Evolutionary conservation across 768 basidiomycete species (phyloP).

Genomic region (Xerocomellus amylosporus): DNA sequence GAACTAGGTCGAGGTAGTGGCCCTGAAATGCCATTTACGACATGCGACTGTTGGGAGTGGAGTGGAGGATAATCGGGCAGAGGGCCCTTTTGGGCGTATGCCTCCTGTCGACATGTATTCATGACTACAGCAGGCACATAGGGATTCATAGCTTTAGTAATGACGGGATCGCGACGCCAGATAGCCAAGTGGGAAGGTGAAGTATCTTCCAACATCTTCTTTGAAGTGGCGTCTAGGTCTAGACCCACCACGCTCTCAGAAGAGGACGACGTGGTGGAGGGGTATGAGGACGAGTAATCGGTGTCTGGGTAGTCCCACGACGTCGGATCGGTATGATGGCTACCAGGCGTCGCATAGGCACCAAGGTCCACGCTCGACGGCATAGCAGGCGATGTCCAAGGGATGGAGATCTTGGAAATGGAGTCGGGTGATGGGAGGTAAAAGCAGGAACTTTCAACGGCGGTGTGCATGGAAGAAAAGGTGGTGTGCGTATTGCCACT

Average conservation of each 20-base stretch:
- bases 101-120: conserved; percentile 29
- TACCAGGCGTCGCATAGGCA: conserved; percentile 41
- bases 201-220: conserved; percentile 30
- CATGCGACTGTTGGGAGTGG: conserved; percentile 12
- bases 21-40: conserved; percentile 6
- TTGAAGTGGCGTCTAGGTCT: conserved; percentile 32
- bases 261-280: conserved; percentile 41
- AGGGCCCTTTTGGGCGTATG: conserved; percentile 7
- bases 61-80: conserved; percentile 13
- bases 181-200: conserved; percentile 31
- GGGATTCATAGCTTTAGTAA: conserved; percentile 25
- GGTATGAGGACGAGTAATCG: conserved; percentile 48
- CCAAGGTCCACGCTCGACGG: conserved; percentile 40
- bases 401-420: conserved; percentile 35
- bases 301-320: conserved; percentile 47
- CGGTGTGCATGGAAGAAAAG: conserved; percentile 71
- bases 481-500: conserved; percentile 45
- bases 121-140: conserved; percentile 26
- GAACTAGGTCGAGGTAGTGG: conserved; percentile 26
- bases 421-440: conserved; percentile 48
- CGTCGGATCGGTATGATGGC: conserved; percentile 49
- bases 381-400: conserved; percentile 34
- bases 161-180: conserved; percentile 32
- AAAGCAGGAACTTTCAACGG: conserved; percentile 63
- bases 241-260: conserved; percentile 34